These are phyloP conservation scores for Penicillium subrubescens DNA, from an alignment of 495 filamentous ascomycete genomes.

Conservation along the genomic window DNA sequence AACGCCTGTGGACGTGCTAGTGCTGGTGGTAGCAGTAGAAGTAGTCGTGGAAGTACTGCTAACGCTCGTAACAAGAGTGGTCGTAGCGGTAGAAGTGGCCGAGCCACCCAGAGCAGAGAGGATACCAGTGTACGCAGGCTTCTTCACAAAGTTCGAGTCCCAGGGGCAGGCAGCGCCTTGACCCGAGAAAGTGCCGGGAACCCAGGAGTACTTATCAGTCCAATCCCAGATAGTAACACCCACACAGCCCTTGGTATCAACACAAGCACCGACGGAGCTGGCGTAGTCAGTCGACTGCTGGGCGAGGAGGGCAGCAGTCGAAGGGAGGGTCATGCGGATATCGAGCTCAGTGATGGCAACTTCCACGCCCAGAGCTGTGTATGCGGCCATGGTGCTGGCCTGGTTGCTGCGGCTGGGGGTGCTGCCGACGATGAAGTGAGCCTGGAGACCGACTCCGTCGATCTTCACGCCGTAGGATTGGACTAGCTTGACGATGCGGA, in stretches of 20 bases:
- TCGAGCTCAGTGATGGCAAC: slow-evolving; percentile 67
- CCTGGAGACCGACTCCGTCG: slow-evolving; percentile 67
- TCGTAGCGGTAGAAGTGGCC: slow-evolving; percentile 8
- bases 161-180: slow-evolving; percentile 55
- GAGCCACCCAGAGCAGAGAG: slow-evolving; percentile 31
- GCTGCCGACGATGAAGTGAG: slow-evolving; percentile 60
- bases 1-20: slow-evolving; percentile 29
- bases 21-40: slow-evolving; percentile 29
- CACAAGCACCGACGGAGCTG: slow-evolving; percentile 59
- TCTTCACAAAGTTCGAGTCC: slow-evolving; percentile 56
- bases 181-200: slow-evolving; percentile 56
- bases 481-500: slow-evolving; percentile 55
- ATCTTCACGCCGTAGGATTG: slow-evolving; percentile 56
- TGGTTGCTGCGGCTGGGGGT: slow-evolving; percentile 51
- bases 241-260: slow-evolving; percentile 58
- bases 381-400: slow-evolving; percentile 50
- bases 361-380: slow-evolving; percentile 55
- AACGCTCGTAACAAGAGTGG: slow-evolving; percentile 2
- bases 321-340: slow-evolving; percentile 55
- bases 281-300: slow-evolving; percentile 62
- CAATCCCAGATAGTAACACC: slow-evolving; percentile 72
- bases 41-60: slow-evolving; percentile 14
- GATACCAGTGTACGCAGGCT: slow-evolving; percentile 57
- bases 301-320: slow-evolving; percentile 44
- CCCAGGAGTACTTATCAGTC: slow-evolving; percentile 63